phyloP scores from a whole-genome alignment of 306 rosid species.

The Herpetospermum pedunculosum region DNA sequence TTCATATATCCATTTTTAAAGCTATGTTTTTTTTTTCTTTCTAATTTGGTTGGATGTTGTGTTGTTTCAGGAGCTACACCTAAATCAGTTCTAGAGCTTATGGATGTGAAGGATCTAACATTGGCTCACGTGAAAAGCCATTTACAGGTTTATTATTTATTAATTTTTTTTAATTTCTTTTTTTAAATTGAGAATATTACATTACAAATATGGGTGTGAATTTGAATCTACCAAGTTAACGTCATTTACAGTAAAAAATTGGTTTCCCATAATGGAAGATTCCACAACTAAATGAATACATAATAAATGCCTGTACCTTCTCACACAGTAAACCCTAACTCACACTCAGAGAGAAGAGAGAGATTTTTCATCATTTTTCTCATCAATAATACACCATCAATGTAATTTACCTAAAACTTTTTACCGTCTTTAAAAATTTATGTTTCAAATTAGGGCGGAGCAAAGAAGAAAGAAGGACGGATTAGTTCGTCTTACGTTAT shows the following conservation, averaged over 20 bases:
- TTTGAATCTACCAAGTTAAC: too few relatives aligned
- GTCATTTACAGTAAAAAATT: too few relatives aligned
- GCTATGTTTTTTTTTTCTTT: not conserved
- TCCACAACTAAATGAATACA: not conserved
- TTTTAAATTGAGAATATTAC: not conserved
- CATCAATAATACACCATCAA: not conserved
- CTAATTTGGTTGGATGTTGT: not conserved
- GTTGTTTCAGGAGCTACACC: conserved; percentile 3
- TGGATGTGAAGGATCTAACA: conserved; percentile 5
- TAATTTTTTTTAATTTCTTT: not conserved
- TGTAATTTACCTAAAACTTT: not conserved
- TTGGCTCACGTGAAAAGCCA: conserved; percentile 7
- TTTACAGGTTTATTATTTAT: not conserved
- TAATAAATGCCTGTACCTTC: not conserved
- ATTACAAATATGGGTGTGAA: not conserved
- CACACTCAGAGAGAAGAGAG: not conserved
- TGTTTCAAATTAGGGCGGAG: not conserved
- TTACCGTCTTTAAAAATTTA: not conserved
- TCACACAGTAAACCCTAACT: not conserved
- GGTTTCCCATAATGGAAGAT: not conserved
- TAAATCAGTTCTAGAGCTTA: conserved; percentile 1
- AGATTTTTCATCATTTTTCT: not conserved
- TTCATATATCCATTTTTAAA: not conserved
- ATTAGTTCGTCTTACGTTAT: not conserved
- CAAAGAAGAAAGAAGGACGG: not conserved